Evolutionary conservation across 148 eudicot genomes (phyloP), one percentile per base, ranked within the genome.

Genomic region (Tetragonia tetragonoides): DNA sequence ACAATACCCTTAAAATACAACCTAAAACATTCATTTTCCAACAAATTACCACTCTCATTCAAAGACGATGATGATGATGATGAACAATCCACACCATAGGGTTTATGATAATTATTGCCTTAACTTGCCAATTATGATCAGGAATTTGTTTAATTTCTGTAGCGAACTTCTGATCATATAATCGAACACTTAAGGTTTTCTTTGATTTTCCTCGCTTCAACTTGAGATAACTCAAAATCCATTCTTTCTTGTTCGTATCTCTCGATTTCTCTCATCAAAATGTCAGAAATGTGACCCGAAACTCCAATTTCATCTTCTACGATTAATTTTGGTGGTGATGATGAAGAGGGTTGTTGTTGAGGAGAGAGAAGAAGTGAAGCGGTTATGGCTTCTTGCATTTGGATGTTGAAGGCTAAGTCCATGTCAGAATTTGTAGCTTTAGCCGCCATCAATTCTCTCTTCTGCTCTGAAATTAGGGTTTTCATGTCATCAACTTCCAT

Each of bases 111-210:
- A 56, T 61, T 7, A 49, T 87, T 83, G 7, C 92, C 92, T 78
- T 75, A 3, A 75, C 47, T 10, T 24, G 63, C 94, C 92, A 90
- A 72, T 84, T 84, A 18, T 14, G 73, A 9, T 89, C 90, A 2
- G 88, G 79, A 63, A 87, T 75, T 3, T 53, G 78, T 14, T 14
- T 16, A 4, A 90, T 61, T 15, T 90, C 86, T 3, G 70, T 62
- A 10, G 92, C 92, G 20, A 90, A 82, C 8, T 76, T 79, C 68
- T 79, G 88, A 72, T 88, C 91, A 81, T 90, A 89, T 60, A 85
- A 69, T 61, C 77, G 87, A 77, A 82, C 81, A 73, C 51, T 60
- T 72, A 88, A 88, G 83, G 59, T 88, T 83, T n/a, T 70, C 70
- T 10, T 78, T 72, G 62, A 79, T 61, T 0, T 21, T 66, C 68